Evolutionary conservation across 2,329 filamentous ascomycete species (phyloP).

Genomic region (Dichotomopilus funicola): DNA sequence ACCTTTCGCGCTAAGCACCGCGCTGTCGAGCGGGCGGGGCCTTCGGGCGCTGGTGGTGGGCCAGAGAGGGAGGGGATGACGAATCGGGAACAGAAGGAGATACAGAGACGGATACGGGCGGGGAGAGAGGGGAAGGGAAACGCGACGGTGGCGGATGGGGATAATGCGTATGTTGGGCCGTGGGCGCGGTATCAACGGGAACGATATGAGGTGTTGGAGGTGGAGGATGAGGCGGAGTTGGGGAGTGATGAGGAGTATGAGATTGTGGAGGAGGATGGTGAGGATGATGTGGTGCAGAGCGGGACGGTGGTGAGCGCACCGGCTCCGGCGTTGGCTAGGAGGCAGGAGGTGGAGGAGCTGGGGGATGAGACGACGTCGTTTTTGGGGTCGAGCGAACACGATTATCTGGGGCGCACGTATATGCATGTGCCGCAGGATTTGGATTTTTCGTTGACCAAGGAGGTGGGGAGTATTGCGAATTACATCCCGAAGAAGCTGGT

Average conservation of each 20-base stretch:
- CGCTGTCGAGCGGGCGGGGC: slow-evolving; percentile 59
- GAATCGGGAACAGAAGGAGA: slow-evolving; percentile 58
- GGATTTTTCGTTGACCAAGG: slow-evolving; percentile 77
- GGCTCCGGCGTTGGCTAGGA: slow-evolving; percentile 44
- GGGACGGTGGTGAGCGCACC: slow-evolving; percentile 55
- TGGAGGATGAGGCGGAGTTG: slow-evolving; percentile 63
- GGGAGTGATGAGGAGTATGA: slow-evolving; percentile 75
- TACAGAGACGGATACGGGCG: slow-evolving; percentile 59
- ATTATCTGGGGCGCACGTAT: slow-evolving; percentile 93
- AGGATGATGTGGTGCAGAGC: slow-evolving; percentile 61
- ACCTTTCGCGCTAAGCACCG: slow-evolving; percentile 85
- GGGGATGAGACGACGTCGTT: slow-evolving; percentile 80
- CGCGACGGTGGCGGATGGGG: slow-evolving; percentile 75
- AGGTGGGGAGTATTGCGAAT: slow-evolving; percentile 73
- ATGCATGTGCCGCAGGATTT: slow-evolving; percentile 95
- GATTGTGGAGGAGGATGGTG: slow-evolving; percentile 70
- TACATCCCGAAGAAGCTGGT: slow-evolving; percentile 92
- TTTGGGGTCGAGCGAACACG: slow-evolving; percentile 73
- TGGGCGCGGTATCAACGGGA: slow-evolving; percentile 79
- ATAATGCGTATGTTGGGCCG: slow-evolving; percentile 83
- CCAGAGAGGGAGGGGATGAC: slow-evolving; percentile 46
- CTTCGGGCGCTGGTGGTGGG: slow-evolving; percentile 42
- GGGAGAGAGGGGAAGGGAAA: slow-evolving; percentile 81
- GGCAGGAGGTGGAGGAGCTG: slow-evolving; percentile 52
- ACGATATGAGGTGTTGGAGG: slow-evolving; percentile 66